phyloP scores from a whole-genome alignment of 768 basidiomycete genomes.

The Russula emetica region DNA sequence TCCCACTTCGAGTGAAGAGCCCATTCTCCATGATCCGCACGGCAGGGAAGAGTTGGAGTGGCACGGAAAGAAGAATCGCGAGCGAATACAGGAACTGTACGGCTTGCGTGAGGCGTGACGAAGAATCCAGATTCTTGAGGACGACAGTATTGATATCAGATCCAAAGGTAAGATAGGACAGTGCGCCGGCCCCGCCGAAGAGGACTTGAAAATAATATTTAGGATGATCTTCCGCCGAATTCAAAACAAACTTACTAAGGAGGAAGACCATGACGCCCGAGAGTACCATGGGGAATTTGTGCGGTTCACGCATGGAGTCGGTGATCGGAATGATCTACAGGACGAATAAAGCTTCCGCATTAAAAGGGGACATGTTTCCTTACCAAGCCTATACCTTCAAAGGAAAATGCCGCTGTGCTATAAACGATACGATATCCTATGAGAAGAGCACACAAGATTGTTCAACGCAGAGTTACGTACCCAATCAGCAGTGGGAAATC shows the following conservation, averaged over 20 bases:
- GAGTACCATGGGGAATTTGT: constrained; percentile 83
- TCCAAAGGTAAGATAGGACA: constrained; percentile 87
- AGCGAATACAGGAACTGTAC: constrained; percentile 89
- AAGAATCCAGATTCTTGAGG: constrained; percentile 84
- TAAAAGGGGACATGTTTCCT: constrained; percentile 28
- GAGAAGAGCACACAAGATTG: not conserved
- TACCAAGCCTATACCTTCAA: constrained; percentile 93
- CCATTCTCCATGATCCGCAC: constrained; percentile 97
- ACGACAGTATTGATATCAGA: constrained; percentile 88
- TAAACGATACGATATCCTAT: constrained; percentile 15
- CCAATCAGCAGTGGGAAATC: constrained; percentile 92
- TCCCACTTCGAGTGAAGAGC: constrained; percentile 83
- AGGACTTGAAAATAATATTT: constrained; percentile 46
- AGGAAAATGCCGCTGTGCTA: constrained; percentile 96
- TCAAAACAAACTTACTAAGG: constrained; percentile 44
- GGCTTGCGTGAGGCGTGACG: constrained; percentile 81
- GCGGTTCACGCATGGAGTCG: constrained; percentile 94
- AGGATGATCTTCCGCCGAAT: constrained; percentile 3
- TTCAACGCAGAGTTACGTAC: constrained; percentile 37
- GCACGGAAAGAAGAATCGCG: constrained; percentile 88
- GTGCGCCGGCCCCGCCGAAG: constrained; percentile 82
- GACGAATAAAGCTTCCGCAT: constrained; percentile 5
- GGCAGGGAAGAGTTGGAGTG: constrained; percentile 96
- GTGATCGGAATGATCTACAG: constrained; percentile 86
- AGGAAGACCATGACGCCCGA: constrained; percentile 91